Conservation (phyloP, 257 asterid species). For the Gentiana macrophylla region DNA sequence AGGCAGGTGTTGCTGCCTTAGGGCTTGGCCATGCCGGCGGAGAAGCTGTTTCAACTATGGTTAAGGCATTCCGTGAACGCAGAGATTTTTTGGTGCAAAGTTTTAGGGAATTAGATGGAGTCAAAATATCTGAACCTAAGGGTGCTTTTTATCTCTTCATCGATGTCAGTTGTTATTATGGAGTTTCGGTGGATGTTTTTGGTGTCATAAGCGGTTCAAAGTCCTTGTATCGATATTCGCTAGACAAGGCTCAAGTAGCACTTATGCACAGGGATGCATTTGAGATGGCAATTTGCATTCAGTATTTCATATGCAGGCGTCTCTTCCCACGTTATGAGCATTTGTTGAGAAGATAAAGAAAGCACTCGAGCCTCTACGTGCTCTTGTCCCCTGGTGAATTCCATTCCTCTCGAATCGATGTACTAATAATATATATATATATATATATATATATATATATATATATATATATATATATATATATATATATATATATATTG, state of each 20-base stretch:
- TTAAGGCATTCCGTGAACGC: constrained; percentile 81
- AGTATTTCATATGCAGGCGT: too few species aligned
- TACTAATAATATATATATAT: too few species aligned
- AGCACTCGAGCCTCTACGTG: too few species aligned
- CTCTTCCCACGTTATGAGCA: too few species aligned
- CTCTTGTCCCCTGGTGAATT: too few species aligned
- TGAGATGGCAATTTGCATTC: too few species aligned
- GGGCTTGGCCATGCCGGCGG: constrained; percentile 98
- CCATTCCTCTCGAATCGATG: too few species aligned
- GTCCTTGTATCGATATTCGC: constrained; percentile 74
- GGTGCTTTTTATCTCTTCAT: constrained; percentile 94
- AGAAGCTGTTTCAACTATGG: constrained; percentile 71
- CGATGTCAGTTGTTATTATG: constrained; percentile 77
- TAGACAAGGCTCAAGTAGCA: constrained; percentile 86
- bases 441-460: too few species aligned
- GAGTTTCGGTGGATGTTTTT: constrained; percentile 49
- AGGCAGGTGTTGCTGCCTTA: constrained; percentile 84
- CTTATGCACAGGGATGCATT: too few species aligned
- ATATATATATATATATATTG: too few species aligned
- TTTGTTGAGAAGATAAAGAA: too few species aligned
- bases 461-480: too few species aligned
- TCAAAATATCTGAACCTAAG: constrained; percentile 86
- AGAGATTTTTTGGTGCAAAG: constrained; percentile 74
- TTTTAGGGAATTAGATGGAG: constrained; percentile 67
- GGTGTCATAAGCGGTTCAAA: constrained; percentile 67